phyloP scores from a whole-genome alignment of 2,329 filamentous ascomycete genomes.

The Sporothrix protearum region DNA sequence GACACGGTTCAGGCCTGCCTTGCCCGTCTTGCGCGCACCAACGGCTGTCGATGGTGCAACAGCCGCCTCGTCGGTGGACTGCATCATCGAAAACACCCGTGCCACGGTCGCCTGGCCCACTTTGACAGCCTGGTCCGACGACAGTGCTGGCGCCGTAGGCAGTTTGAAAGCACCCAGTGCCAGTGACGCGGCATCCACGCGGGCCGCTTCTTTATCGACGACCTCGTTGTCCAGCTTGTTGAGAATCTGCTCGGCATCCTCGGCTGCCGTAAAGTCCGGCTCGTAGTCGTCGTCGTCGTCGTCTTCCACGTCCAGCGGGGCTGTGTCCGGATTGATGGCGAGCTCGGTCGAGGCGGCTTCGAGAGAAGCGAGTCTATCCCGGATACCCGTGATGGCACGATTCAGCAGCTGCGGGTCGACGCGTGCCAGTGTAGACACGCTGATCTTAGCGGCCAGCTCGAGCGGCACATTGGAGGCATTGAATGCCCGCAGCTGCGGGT shows the following conservation, averaged over 20 bases:
- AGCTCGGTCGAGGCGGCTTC: conserved; percentile 42
- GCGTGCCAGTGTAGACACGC: conserved; percentile 71
- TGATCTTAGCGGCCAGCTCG: conserved; percentile 73
- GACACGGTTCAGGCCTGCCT: conserved; percentile 75
- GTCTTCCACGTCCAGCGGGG: conserved; percentile 65
- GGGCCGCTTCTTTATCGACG: conserved; percentile 47
- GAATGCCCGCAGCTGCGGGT: conserved; percentile 70
- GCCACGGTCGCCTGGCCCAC: conserved; percentile 71
- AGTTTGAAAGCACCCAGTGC: conserved; percentile 76
- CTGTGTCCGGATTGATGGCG: conserved; percentile 55
- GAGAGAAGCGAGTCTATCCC: conserved; percentile 47
- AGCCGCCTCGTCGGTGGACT: conserved; percentile 64
- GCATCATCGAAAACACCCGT: conserved; percentile 75
- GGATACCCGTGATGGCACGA: conserved; percentile 65
- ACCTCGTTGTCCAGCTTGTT: conserved; percentile 72
- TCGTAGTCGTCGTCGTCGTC: conserved; percentile 80
- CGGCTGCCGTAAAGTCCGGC: conserved; percentile 74
- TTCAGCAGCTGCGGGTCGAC: conserved; percentile 67
- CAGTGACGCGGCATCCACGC: conserved; percentile 49
- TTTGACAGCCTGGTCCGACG: conserved; percentile 65
- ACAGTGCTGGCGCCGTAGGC: conserved; percentile 70
- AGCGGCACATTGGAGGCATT: conserved; percentile 76
- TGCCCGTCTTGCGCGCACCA: conserved; percentile 41
- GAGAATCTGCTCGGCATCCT: conserved; percentile 72
- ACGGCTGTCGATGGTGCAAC: conserved; percentile 33